These are phyloP conservation scores for Citrus australasica DNA, from an alignment of 345 rosid genomes.

Conservation along the genomic window DNA sequence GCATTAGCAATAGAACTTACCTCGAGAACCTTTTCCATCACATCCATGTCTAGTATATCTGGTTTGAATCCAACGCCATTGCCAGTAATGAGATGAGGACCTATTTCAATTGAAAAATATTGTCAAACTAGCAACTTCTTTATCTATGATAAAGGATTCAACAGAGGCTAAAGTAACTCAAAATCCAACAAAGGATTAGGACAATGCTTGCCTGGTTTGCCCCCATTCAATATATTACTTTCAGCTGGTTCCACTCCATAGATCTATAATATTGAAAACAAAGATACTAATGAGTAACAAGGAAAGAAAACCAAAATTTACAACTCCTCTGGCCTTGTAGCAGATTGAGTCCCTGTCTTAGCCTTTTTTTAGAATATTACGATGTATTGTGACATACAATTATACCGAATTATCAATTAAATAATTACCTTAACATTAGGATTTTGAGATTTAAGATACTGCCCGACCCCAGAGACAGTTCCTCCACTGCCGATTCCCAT, in stretches of 20 bases:
- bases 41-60: constrained; percentile 88
- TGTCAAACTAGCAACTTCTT: not conserved
- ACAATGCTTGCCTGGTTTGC: constrained; percentile 73
- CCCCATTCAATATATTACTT: constrained; percentile 90
- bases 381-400: not conserved
- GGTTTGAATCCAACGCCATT: constrained; percentile 98
- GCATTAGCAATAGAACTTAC: constrained; percentile 22
- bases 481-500: constrained; percentile 99
- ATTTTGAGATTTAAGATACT: constrained; percentile 84
- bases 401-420: not conserved
- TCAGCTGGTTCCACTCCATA: constrained; percentile 98
- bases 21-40: constrained; percentile 92
- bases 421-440: constrained; percentile 81
- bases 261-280: constrained; percentile 41
- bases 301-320: not conserved
- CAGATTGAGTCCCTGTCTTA: not conserved
- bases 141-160: not conserved
- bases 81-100: constrained; percentile 95
- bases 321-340: not conserved
- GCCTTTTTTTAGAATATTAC: not conserved
- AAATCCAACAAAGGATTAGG: not conserved
- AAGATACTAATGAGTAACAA: not conserved
- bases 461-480: constrained; percentile 93
- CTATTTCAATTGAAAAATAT: constrained; percentile 32
- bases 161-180: not conserved